A percentile compares a stretch with the other conserved stretches of the same genome.
Conservation (phyloP, 2,329 filamentous ascomycete genomes). For the Colletotrichum sp. region DNA sequence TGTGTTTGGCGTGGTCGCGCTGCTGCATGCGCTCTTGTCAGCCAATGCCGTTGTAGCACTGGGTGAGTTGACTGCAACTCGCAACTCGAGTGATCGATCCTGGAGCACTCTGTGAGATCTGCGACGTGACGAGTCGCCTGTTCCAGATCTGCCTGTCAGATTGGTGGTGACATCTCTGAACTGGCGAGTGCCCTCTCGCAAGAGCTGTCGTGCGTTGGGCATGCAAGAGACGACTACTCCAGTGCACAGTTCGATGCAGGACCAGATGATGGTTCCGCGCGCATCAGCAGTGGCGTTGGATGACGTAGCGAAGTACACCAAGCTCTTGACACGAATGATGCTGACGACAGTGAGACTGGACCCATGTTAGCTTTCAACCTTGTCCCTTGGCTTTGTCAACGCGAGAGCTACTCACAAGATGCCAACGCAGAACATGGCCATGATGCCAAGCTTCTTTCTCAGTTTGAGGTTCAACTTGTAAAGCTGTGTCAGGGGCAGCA, state of each 20-base stretch:
- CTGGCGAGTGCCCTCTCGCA: not conserved
- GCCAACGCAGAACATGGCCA: constrained; percentile 41
- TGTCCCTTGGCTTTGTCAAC: not conserved
- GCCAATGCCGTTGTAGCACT: not conserved
- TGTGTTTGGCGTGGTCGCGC: not conserved
- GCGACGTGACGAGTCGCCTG: not conserved
- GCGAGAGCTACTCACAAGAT: not conserved
- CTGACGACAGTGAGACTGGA: constrained; percentile 34
- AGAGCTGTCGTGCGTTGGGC: not conserved
- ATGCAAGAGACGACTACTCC: not conserved
- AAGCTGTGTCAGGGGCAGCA: constrained; percentile 43
- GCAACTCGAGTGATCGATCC: not conserved
- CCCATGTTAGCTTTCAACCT: not conserved
- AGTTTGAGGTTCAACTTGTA: constrained; percentile 32
- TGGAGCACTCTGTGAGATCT: not conserved
- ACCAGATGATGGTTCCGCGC: not conserved
- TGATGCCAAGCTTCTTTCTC: constrained; percentile 40
- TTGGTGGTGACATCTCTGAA: not conserved
- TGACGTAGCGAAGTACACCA: constrained; percentile 48
- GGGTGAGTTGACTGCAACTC: not conserved
- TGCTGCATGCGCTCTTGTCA: not conserved
- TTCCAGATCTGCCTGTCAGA: not conserved
- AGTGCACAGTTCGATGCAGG: not conserved
- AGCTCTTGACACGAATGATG: constrained; percentile 28
- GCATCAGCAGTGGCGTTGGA: constrained; percentile 2